A percentile compares a stretch with the other conserved stretches of the same genome.
These are phyloP conservation scores for Hyphopichia homilentoma DNA, from an alignment of 805 yeast species.

Conservation along the genomic window DNA sequence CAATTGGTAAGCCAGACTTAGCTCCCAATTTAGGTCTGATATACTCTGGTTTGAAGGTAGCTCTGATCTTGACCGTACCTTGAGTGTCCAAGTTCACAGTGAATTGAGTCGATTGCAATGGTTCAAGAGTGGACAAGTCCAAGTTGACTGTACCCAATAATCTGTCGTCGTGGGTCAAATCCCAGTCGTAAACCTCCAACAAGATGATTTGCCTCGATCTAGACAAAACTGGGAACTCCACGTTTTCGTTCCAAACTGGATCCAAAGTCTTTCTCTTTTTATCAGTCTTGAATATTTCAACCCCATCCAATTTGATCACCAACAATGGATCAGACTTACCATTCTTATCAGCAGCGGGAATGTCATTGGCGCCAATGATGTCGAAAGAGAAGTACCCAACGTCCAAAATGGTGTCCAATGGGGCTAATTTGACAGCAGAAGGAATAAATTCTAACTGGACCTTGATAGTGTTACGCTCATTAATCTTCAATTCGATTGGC, in stretches of 20 bases:
- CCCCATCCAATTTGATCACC: slow-evolving; percentile 50
- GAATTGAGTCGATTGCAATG: slow-evolving; percentile 43
- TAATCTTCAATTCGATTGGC: slow-evolving; percentile 45
- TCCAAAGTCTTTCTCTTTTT: slow-evolving; percentile 62
- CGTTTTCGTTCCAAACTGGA: slow-evolving; percentile 75
- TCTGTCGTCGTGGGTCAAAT: slow-evolving; percentile 67
- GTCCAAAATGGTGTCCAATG: slow-evolving; percentile 60
- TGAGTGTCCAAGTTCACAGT: slow-evolving; percentile 56
- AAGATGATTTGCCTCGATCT: slow-evolving; percentile 50
- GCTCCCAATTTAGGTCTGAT: slow-evolving; percentile 54
- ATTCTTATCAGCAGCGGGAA: slow-evolving; percentile 61
- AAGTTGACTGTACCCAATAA: slow-evolving; percentile 50
- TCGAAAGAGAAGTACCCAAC: slow-evolving; percentile 62
- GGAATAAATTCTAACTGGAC: slow-evolving; percentile 63
- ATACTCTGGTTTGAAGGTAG: slow-evolving; percentile 61
- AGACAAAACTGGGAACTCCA: slow-evolving; percentile 58
- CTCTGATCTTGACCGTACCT: slow-evolving; percentile 55
- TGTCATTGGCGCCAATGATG: slow-evolving; percentile 50
- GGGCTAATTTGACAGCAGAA: slow-evolving; percentile 47
- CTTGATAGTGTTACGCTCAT: slow-evolving; percentile 33
- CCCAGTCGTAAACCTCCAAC: slow-evolving; percentile 69
- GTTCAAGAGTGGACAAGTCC: slow-evolving; percentile 48
- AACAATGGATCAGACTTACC: slow-evolving; percentile 78
- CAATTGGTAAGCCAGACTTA: slow-evolving; percentile 38
- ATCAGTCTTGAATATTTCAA: slow-evolving; percentile 53